phyloP scores from a whole-genome alignment of 1,284 basidiomycete genomes.

The Ustilago xerochloae region DNA sequence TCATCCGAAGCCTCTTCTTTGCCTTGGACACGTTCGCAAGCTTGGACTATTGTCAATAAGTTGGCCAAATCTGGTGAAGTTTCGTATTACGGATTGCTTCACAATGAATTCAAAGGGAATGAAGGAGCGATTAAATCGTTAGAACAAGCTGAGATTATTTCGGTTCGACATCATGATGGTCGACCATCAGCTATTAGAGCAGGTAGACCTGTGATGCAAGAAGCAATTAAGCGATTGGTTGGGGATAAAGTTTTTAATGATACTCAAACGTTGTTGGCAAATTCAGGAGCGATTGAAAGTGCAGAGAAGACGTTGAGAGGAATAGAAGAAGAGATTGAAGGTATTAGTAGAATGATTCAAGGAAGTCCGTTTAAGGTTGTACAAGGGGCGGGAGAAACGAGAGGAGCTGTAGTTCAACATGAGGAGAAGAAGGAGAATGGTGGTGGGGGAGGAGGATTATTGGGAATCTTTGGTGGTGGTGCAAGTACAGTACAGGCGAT shows the following conservation, averaged over 20 bases:
- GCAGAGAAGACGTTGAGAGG: slow-evolving; percentile 77
- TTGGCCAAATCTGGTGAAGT: slow-evolving; percentile 81
- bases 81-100: slow-evolving; percentile 82
- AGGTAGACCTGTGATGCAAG: slow-evolving; percentile 88
- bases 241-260: slow-evolving; percentile 83
- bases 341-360: slow-evolving; percentile 50
- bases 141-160: slow-evolving; percentile 89
- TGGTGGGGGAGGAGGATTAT: background rate
- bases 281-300: slow-evolving; percentile 73
- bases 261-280: slow-evolving; percentile 77
- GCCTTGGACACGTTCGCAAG: slow-evolving; percentile 87
- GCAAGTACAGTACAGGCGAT: slow-evolving; percentile 2
- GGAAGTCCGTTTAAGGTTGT: slow-evolving; percentile 66
- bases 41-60: slow-evolving; percentile 83
- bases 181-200: slow-evolving; percentile 86
- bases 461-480: slow-evolving; percentile 8
- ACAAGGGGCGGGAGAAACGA: slow-evolving; percentile 37
- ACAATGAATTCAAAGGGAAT: slow-evolving; percentile 90
- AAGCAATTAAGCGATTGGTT: slow-evolving; percentile 84
- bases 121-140: slow-evolving; percentile 83
- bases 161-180: slow-evolving; percentile 82
- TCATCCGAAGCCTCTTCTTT: slow-evolving; percentile 82
- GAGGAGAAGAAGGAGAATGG: slow-evolving; percentile 6
- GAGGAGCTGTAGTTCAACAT: slow-evolving; percentile 23
- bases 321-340: slow-evolving; percentile 80